Evolutionary conservation across 2,329 filamentous ascomycete species (phyloP), one percentile per base, ranked within the genome.

Genomic region (Cylindrodendrum hubeiense): DNA sequence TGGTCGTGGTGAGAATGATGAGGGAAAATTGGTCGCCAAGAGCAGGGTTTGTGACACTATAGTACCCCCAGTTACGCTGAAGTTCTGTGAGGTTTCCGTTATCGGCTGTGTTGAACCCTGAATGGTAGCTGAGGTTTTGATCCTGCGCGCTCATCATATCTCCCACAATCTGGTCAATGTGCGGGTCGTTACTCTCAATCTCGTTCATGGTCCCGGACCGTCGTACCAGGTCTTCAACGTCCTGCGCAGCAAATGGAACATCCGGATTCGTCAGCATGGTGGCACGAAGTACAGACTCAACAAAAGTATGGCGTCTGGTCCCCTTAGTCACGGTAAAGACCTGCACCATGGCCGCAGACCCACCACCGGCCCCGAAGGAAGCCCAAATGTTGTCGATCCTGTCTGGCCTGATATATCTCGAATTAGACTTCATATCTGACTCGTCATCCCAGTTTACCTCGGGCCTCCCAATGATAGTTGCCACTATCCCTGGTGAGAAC

Each of bases 381-480:
- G 21, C 5, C 68, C 68, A 71, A n/a, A 71, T 70, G 1, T 71
- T 71, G 21, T 71, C 63, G 13, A 54, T 3, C 7, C 68, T 43
- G 17, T 67, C 59, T 4, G 68, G 68, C 17, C 9, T 5, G 21
- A 71, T 28, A 10, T 67, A 71, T 47, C 68, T 54, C 0, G 67
- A 60, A 10, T 71, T 62, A 0, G 12, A 2, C 0, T 37, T 1
- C 2, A 17, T 3, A 19, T 68, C 66, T 2, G 65, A 62, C 2
- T n/a, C 19, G n/a, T 61, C 26, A 7, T 46, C 41, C 68, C 68
- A 71, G 4, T 71, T 68, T 1, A 71, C 59, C 9, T 71, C 68
- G 1, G 68, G 68, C 6, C 5, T 43, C 2, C 68, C 68, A 7
- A 46, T 19, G 5, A 60, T 12, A 0, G 3, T 24, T 5, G 3